Evolutionary conservation across 1,284 basidiomycete genomes (phyloP), one percentile per base, ranked within the genome.

Genomic region (Grifola frondosa): DNA sequence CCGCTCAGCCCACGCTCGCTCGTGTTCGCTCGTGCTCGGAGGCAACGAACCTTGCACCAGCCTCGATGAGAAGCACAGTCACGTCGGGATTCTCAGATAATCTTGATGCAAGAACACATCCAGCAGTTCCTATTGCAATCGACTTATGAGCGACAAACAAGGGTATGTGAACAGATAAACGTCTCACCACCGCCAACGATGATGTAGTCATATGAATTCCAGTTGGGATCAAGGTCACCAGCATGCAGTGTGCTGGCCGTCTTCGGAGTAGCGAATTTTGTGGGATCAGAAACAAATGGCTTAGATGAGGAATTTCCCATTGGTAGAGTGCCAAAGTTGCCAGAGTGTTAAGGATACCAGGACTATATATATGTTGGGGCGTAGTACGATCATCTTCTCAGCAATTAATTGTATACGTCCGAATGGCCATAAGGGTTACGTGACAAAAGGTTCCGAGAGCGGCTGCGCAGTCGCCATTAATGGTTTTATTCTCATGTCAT

Each of bases 111-210:
- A 56, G 37, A 2, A 60, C 53, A 30, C 56, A 55, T 5, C 54
- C 58, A 3, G 52, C 58, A 32, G 72, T 57, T 16, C 73, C 73
- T 74, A 20, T 3, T 37, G 2, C 37, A 21, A 28, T 8, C 23
- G 10, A 33, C 11, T n/a, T 21, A 19, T 17, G 16, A 5, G 12
- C 24, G 15, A 24, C 9, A 38, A 28, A 23, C 19, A 12, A 25
- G 35, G 19, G 12, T 9, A 35, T 13, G 24, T 2, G 12, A 3
- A 9, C 9, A 30, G 17, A 25, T 11, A n/a, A 32, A 13, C 8
- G 13, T 6, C 35, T 30, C 3, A 70, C 74, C 70, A 46, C 70
- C 76, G 28, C 75, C 77, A n/a, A 79, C 58, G 41, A 77, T 57
- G 30, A 77, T 59, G 36, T 76, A 65, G 43, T 77, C 69, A 37